phyloP scores from a whole-genome alignment of 2,329 filamentous ascomycete genomes.

The Leptoxyphium fumago region DNA sequence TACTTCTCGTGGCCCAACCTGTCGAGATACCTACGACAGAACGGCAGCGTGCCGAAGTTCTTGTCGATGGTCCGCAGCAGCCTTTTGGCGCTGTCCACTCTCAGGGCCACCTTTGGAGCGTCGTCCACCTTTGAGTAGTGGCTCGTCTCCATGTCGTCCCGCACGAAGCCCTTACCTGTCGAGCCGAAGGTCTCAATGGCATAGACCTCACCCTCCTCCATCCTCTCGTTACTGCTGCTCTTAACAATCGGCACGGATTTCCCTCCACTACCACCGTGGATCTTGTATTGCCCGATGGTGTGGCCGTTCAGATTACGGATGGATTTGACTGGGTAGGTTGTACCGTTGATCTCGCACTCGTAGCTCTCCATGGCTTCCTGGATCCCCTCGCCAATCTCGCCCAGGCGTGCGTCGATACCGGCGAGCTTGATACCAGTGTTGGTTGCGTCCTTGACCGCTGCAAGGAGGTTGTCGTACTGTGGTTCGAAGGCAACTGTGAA shows the following conservation, averaged over 20 bases:
- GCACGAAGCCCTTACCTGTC: constrained; percentile 35
- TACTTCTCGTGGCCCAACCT: constrained; percentile 48
- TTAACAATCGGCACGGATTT: constrained; percentile 43
- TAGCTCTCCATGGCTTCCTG: constrained; percentile 50
- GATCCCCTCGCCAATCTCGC: constrained; percentile 42
- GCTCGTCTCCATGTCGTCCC: constrained; percentile 30
- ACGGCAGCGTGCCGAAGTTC: constrained; percentile 48
- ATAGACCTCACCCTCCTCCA: constrained; percentile 45
- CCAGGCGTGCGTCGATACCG: constrained; percentile 41
- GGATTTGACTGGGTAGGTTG: constrained; percentile 39
- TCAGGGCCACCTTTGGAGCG: constrained; percentile 23
- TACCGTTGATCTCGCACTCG: constrained; percentile 40
- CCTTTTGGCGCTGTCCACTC: constrained; percentile 39
- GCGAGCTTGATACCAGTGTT: constrained; percentile 42
- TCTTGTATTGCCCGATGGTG: constrained; percentile 38
- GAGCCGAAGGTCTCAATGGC: constrained; percentile 45
- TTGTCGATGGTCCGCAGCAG: constrained; percentile 44
- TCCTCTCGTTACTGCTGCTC: constrained; percentile 33
- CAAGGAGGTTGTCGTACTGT: constrained; percentile 58
- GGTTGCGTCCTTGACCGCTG: constrained; percentile 60
- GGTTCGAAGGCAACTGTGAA: constrained; percentile 67
- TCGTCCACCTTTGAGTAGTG: constrained; percentile 23
- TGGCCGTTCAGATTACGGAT: constrained; percentile 42
- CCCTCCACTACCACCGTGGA: constrained; percentile 39
- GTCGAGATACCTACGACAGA: constrained; percentile 48